Base-by-base conservation (phyloP, 441 rosid genomes). In the Breynia disticha region DNA sequence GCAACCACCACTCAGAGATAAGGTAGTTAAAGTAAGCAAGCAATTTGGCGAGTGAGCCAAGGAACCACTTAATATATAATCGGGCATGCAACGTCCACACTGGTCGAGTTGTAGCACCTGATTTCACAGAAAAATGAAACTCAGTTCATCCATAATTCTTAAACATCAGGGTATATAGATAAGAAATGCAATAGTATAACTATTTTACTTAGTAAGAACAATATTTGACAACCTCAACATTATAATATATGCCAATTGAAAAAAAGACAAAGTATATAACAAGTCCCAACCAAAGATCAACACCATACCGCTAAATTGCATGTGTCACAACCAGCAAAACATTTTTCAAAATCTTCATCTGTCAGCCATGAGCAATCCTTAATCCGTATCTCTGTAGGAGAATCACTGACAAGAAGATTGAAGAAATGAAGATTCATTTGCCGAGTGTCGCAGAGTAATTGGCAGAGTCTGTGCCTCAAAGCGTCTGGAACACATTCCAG, bases 21-120 rank as follows among this genome's bases (percentile, higher is more conserved):
- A 59, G 50, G 79, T 73, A 47, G 84, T 71, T 45, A 91, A 73
- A 48, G 64, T 49, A 32, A 81, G 85, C 75, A 88, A 76, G 75
- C 79, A 67, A 48, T 76, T 62, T 46, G 74, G 53, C 50, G 87
- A 76, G 60, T 61, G 69, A 45, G 80, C 86, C 61, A 86, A 67
- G 70, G 91, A 76, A 53, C 67, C 58, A 28, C 19, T 67, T 56
- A 91, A 35, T 21, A 57, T 24, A 57, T 76, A 77, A 76, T 91
- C 98, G 28, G 91, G 56, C 81, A 91, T 46, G 68, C 97, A 86
- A 55, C 84, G 84, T 13, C 98, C 98, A 74, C 95, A 80, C 49
- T 70, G 75, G 63, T 84, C 89, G 39, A 91, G 90, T 69, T 91
- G 98, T 60, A 91, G 78, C 58, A 91, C 87, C 98, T 87, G 78